phyloP scores from a whole-genome alignment of 2,329 filamentous ascomycete genomes.

The Talaromyces sp. region DNA sequence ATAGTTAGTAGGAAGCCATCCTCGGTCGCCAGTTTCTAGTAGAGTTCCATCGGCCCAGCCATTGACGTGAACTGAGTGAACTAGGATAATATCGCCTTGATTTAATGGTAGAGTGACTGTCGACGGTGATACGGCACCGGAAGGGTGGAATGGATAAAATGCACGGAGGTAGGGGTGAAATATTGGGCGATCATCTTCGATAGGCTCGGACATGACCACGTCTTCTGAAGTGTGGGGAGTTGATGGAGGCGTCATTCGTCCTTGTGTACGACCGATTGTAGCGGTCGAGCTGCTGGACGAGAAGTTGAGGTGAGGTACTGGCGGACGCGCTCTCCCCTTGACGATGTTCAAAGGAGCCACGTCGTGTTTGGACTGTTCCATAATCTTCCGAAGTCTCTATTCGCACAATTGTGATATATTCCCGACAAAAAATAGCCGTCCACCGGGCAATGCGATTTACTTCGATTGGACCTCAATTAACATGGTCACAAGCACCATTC shows the following conservation, averaged over 20 bases:
- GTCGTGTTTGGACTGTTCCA: constrained; percentile 35
- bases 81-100: constrained; percentile 85
- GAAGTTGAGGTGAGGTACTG: constrained; percentile 19
- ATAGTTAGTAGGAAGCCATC: constrained; percentile 97
- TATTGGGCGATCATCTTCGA: constrained; percentile 55
- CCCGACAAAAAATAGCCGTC: constrained; percentile 30
- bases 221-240: constrained; percentile 66
- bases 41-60: constrained; percentile 97
- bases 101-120: constrained; percentile 86
- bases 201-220: constrained; percentile 47
- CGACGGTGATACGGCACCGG: constrained; percentile 70
- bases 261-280: constrained; percentile 20
- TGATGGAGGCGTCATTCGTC: constrained; percentile 71
- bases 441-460: constrained; percentile 19
- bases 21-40: constrained; percentile 76
- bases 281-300: constrained; percentile 13
- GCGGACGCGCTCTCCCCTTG: constrained; percentile 29
- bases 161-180: constrained; percentile 95
- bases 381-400: constrained; percentile 21
- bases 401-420: not conserved
- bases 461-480: constrained; percentile 13
- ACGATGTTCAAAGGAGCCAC: constrained; percentile 39
- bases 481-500: constrained; percentile 10
- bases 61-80: constrained; percentile 96
- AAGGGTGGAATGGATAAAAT: constrained; percentile 87